Evolutionary conservation across 148 eudicot genomes (phyloP).

Genomic region (Heliamphora exappendiculata): DNA sequence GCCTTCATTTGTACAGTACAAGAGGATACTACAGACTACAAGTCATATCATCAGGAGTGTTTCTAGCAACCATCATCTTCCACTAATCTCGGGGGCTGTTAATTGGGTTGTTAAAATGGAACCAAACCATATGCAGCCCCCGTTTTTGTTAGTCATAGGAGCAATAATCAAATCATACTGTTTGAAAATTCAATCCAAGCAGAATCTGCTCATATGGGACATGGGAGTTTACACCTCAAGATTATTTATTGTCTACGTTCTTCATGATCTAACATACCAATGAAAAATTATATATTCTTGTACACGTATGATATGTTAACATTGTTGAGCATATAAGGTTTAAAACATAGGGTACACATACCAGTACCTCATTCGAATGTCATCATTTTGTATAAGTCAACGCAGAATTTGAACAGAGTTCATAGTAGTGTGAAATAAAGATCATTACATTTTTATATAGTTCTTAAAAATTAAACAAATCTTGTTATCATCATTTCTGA

Average conservation of each 20-base stretch:
- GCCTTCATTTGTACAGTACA: neutral
- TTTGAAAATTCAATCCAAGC: neutral
- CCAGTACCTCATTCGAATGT: neutral
- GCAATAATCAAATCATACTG: neutral
- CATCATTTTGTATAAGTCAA: neutral
- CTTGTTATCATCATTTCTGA: neutral
- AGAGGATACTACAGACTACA: neutral
- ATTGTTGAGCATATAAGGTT: neutral
- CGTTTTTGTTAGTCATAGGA: neutral
- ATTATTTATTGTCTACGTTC: neutral
- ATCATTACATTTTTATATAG: neutral
- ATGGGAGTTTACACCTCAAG: neutral
- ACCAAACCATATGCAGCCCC: neutral
- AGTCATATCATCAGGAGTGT: constrained; percentile 10
- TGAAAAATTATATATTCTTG: neutral
- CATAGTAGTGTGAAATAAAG: neutral
- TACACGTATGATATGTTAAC: neutral
- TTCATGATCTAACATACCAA: neutral
- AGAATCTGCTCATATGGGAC: neutral
- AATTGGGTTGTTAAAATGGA: neutral
- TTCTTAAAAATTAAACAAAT: neutral
- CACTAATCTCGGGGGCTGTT: neutral
- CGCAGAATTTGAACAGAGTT: neutral
- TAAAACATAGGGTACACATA: neutral
- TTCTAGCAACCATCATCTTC: neutral